Percentiles rank a stretch among this genome's conserved stretches.
Evolutionary conservation across 2,329 filamentous ascomycete genomes (phyloP).

Genomic region (Talaromyces sp.): DNA sequence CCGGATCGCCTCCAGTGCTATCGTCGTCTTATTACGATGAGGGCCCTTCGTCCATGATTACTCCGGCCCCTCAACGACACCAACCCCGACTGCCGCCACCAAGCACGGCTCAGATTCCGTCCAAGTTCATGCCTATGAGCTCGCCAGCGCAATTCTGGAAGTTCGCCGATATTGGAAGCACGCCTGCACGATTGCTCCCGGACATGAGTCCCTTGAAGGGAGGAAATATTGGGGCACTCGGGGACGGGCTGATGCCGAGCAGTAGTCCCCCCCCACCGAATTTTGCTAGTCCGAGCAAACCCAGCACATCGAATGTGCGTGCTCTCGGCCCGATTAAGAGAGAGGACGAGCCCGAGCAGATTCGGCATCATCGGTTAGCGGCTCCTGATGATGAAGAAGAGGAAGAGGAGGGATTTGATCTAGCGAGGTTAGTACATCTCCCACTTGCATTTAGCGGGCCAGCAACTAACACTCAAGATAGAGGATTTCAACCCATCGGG

Average conservation of each 20-base stretch:
- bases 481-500: constrained; percentile 49
- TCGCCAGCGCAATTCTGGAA: constrained; percentile 52
- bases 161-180: constrained; percentile 46
- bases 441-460: not conserved
- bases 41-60: constrained; percentile 46
- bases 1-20: constrained; percentile 45
- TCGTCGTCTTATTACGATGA: constrained; percentile 50
- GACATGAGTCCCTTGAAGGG: constrained; percentile 49
- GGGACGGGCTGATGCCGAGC: constrained; percentile 41
- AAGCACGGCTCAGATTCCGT: constrained; percentile 48
- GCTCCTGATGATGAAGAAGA: constrained; percentile 40
- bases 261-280: constrained; percentile 49
- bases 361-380: constrained; percentile 20
- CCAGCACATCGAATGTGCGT: constrained; percentile 32
- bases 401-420: constrained; percentile 44
- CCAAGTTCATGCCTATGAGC: constrained; percentile 51
- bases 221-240: constrained; percentile 30
- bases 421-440: constrained; percentile 39
- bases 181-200: constrained; percentile 40
- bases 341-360: constrained; percentile 27
- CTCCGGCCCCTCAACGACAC: constrained; percentile 47
- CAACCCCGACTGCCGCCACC: constrained; percentile 48
- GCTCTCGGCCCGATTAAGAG: constrained; percentile 32
- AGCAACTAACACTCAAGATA: constrained; percentile 21
- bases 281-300: constrained; percentile 44